Percentiles rank a stretch among this genome's conserved stretches.
phyloP scores from a whole-genome alignment of 106 monocot genomes.

The Cymbidium sinense region DNA sequence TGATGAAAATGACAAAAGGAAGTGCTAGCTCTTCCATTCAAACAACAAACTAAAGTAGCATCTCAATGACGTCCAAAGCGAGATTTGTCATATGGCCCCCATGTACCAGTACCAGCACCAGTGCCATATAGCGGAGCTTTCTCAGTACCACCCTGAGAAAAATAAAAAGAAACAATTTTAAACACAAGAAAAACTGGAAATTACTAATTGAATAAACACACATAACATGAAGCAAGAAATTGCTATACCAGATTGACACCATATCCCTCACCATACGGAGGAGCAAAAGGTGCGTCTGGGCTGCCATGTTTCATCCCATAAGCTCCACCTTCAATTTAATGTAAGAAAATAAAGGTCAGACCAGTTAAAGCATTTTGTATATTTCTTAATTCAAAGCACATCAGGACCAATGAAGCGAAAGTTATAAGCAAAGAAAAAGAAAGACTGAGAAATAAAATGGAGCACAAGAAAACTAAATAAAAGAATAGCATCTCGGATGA shows the following conservation, averaged over 20 bases:
- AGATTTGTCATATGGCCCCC: conserved; percentile 58
- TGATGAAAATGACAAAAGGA: conserved; percentile 5
- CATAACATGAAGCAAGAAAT: background rate
- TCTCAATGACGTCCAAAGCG: conserved; percentile 35
- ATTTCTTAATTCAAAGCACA: background rate
- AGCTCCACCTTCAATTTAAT: conserved; percentile 36
- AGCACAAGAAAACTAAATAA: background rate
- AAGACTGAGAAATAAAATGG: background rate
- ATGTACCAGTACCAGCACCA: conserved; percentile 38
- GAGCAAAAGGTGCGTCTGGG: conserved; percentile 44
- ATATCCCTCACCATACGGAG: conserved; percentile 52
- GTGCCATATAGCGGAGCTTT: conserved; percentile 37
- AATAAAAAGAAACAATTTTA: background rate
- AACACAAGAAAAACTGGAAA: background rate
- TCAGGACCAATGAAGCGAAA: background rate
- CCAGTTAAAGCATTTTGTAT: background rate
- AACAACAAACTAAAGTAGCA: background rate
- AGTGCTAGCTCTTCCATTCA: background rate
- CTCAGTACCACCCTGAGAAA: conserved; percentile 35
- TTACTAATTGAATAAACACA: background rate
- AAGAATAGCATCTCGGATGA: background rate
- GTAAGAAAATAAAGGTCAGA: background rate
- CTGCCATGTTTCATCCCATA: conserved; percentile 51
- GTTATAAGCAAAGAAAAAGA: background rate
- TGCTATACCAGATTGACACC: conserved; percentile 34